Base-by-base conservation (phyloP, 352 stramenopile species). In the Hyphochytrium catenoides region DNA sequence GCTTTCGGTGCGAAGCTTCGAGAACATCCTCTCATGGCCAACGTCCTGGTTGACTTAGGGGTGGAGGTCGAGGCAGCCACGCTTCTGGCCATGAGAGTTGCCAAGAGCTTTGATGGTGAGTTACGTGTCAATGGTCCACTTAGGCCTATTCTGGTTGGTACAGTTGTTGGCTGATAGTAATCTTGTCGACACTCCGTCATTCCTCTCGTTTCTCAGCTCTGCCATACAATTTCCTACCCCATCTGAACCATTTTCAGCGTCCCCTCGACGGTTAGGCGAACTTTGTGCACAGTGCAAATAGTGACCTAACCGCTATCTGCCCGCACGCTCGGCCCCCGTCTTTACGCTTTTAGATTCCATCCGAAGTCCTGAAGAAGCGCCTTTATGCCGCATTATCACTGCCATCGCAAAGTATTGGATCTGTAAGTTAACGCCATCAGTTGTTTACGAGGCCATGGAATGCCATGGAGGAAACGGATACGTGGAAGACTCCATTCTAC, bases 391-490 rank as follows among this genome's bases (percentile, higher is more conserved):
- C 12, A 39, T 51, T 4, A 36, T 4, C 12, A 50, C 46, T 9
- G 24, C 45, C 20, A 22, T 51, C 6, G 8, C 3, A 14, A 51
- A 51, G 26, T 51, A 40, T 18, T 39, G 23, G 19, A 29, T 51
- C 4, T 47, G 31, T 3, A 51, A 51, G 18, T 3, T 35, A 3
- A 19, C 41, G 8, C 45, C 45, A 8, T 3, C 23, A 14, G 30
- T 51, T 18, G 26, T 25, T 2, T 41, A 41, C 33, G 45, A 51
- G 22, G 32, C 25, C n/a, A 46, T 51, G 41, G 45, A 51, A 19
- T 34, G 26, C 31, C 14, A 28, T 21, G 45, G 45, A 9, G 45
- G 45, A 14, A 51, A 51, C 34, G 45, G 45, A 3, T 51, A 46
- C 39, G 43, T 44, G 2, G 32, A 51, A 25, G 41, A 50, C 15